Evolutionary conservation across 352 stramenopile genomes (phyloP), one percentile per base, ranked within the genome.

Genomic region (Globisporangium irregulare): DNA sequence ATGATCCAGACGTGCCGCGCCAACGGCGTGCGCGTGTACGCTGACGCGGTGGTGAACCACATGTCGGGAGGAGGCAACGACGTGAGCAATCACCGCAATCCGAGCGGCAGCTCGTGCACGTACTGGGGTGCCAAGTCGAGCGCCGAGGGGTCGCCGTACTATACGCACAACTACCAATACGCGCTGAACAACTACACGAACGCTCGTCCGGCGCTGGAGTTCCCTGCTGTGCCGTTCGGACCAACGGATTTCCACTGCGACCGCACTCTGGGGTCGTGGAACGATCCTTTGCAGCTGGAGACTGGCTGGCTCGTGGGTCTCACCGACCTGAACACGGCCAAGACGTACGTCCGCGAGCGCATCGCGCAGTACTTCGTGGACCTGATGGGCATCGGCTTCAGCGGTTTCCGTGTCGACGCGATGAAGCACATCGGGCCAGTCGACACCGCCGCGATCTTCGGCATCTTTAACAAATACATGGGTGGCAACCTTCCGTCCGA

Each of bases 351-450:
- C 32, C 82, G 76, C 29, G 79, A 89, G 24, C 79, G 79, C 55
- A 90, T 90, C 24, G 84, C 82, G 0, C 80, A 87, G 43, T 90
- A 90, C 73, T 83, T 92, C 55, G 81, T 88, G 27, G 84, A 92
- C 43, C 63, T 92, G 4, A 53, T 92, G 12, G 80, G 81, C 4
- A 85, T 92, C 56, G 82, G 84, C 38, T 85, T 92, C 62, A 86
- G 73, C 20, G 84, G 84, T 20, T 83, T 91, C 63, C 78, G 84
- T 5, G 71, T 92, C 22, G 84, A 92, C 50, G 84, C 84, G 1
- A 62, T 79, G 12, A 90, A 90, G 71, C 84, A 92, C 64, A 89
- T 92, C 55, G 61, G 68, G 14, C 84, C 82, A 14, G 67, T 66
- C 1, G 81, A 92, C 64, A 59, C 73, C 2, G 80, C 75, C 1